Percentiles rank a stretch among this genome's conserved stretches.
These are phyloP conservation scores for Sequoia sempervirens DNA, from an alignment of 75 land plant genomes.

Conservation along the genomic window DNA sequence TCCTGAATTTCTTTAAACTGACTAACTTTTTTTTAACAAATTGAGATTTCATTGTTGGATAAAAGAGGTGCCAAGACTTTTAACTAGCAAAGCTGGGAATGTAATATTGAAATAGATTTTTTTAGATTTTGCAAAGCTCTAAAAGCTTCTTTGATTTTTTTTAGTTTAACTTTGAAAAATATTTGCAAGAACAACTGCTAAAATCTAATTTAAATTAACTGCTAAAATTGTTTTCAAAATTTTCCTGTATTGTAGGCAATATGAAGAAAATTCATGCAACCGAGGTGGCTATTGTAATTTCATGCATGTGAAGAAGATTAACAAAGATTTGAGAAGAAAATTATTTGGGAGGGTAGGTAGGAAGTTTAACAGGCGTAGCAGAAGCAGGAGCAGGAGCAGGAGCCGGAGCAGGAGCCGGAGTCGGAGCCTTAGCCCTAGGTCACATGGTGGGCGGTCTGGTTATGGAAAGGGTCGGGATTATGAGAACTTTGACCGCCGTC, in stretches of 20 bases:
- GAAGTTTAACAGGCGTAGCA: conserved; percentile 35
- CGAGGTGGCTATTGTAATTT: conserved; percentile 87
- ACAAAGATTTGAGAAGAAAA: conserved; percentile 62
- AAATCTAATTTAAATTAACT: not conserved
- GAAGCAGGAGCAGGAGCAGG: conserved; percentile 49
- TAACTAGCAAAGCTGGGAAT: not conserved
- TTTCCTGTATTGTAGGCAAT: conserved; percentile 33
- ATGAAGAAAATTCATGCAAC: conserved; percentile 77
- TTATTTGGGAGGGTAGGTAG: conserved; percentile 58
- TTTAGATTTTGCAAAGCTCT: too few species aligned
- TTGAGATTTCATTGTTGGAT: not conserved
- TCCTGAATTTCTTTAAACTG: not conserved
- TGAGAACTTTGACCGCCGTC: conserved; percentile 23
- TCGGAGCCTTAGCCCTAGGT: conserved; percentile 43
- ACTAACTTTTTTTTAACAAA: not conserved
- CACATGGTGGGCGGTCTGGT: conserved; percentile 27
- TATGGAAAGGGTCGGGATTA: conserved; percentile 22
- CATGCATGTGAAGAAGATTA: conserved; percentile 73
- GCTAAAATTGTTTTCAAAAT: not conserved
- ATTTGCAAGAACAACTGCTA: not conserved
- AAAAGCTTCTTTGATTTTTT: too few species aligned
- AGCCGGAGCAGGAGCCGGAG: conserved; percentile 39
- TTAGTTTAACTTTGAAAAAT: not conserved
- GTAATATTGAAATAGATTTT: too few species aligned
- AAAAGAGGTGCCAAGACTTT: not conserved